Evolutionary conservation across 306 rosid genomes (phyloP).

Genomic region (Styphnolobium japonicum): DNA sequence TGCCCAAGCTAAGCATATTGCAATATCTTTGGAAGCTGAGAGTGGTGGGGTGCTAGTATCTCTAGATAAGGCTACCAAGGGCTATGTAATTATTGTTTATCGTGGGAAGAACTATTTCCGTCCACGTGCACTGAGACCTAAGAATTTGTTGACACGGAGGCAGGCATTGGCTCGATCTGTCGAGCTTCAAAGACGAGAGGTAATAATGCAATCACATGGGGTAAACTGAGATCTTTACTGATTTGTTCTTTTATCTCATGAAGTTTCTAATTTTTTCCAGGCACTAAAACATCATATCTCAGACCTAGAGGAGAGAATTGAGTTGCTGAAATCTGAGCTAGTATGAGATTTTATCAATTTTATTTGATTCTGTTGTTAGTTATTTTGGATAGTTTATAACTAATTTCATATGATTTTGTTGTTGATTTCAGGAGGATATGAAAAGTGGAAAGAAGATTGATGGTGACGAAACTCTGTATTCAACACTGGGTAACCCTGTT

Average conservation of each 20-base stretch:
- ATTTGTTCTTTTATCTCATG: constrained; percentile 13
- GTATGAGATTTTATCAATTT: constrained; percentile 37
- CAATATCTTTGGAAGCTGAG: constrained; percentile 93
- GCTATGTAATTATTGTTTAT: constrained; percentile 67
- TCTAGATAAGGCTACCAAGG: constrained; percentile 71
- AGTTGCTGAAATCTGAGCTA: constrained; percentile 65
- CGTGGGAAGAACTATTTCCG: constrained; percentile 85
- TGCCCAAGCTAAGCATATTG: constrained; percentile 75
- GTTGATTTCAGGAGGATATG: constrained; percentile 60
- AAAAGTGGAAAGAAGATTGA: constrained; percentile 43
- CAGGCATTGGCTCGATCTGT: constrained; percentile 80
- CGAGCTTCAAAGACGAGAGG: constrained; percentile 91
- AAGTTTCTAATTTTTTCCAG: constrained; percentile 38
- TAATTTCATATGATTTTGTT: constrained; percentile 12
- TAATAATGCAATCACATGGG: constrained; percentile 29
- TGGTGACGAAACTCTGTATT: constrained; percentile 27
- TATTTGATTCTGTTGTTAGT: constrained; percentile 2
- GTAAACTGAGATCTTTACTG: background rate
- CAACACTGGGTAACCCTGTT: constrained; percentile 28
- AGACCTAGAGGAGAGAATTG: constrained; percentile 68
- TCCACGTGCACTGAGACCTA: constrained; percentile 64
- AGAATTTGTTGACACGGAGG: constrained; percentile 69
- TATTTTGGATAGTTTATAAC: constrained; percentile 13
- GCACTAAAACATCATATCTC: constrained; percentile 74
- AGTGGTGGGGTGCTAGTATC: constrained; percentile 89